These are phyloP conservation scores for Nigrospora osmanthi DNA, from an alignment of 2,329 filamentous ascomycete species.

Conservation along the genomic window DNA sequence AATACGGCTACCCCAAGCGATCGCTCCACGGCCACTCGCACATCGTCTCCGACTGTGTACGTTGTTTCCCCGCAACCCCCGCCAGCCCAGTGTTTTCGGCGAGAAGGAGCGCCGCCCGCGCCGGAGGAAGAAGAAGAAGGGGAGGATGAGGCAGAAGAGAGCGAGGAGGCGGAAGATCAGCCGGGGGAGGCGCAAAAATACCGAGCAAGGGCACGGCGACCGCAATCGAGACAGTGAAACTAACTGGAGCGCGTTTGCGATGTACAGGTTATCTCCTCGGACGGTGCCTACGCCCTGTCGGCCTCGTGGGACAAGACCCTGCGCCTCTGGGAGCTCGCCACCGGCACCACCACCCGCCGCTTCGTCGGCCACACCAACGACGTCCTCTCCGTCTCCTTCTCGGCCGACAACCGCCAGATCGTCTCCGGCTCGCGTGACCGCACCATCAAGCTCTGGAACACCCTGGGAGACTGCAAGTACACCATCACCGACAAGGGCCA, in stretches of 20 bases:
- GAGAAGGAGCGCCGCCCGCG: not conserved
- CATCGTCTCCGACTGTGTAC: conserved; percentile 99
- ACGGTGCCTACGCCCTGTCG: conserved; percentile 97
- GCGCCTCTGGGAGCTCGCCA: conserved; percentile 97
- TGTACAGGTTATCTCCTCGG: conserved; percentile 90
- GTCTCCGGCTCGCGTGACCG: conserved; percentile 97
- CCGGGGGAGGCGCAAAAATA: too few species aligned
- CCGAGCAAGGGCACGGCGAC: too few species aligned
- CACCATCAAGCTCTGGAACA: conserved; percentile 99
- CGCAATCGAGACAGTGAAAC: not conserved
- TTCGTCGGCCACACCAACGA: conserved; percentile 99
- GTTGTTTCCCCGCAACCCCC: conserved; percentile 29
- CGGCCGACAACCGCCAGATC: conserved; percentile 99
- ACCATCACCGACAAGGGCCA: conserved; percentile 99
- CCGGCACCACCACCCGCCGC: conserved; percentile 91
- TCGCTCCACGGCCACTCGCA: conserved; percentile 98
- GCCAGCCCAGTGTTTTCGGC: not conserved
- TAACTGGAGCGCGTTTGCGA: conserved; percentile 17
- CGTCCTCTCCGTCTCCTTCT: conserved; percentile 99
- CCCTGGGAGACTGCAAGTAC: conserved; percentile 99
- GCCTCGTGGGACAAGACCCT: conserved; percentile 99
- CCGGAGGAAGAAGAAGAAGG: not conserved
- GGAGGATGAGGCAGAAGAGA: too few species aligned
- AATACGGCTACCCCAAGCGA: conserved; percentile 99
- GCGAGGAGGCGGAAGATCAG: too few species aligned